Percentiles rank a stretch among this genome's conserved stretches.
Conservation (phyloP, 345 rosid species). For the Turnera subulata region DNA sequence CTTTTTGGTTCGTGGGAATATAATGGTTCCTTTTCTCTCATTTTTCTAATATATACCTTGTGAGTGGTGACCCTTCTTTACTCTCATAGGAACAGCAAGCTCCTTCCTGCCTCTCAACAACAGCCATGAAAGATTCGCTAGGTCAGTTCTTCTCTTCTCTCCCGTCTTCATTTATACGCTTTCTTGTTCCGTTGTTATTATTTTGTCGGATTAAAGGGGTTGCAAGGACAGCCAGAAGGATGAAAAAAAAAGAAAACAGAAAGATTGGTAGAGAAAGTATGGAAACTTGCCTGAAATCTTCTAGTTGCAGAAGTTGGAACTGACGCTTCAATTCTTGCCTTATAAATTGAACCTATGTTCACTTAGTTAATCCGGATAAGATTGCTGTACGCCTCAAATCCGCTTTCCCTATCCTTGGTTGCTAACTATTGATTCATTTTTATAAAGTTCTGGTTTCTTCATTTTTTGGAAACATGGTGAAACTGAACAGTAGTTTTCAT, state of each 20-base stretch:
- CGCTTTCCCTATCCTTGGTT: not conserved
- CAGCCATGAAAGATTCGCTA: constrained; percentile 12
- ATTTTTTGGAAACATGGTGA: no score
- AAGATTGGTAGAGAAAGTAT: not conserved
- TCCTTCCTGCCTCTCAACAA: constrained; percentile 1
- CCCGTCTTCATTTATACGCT: not conserved
- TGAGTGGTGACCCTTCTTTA: not conserved
- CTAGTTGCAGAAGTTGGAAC: not conserved
- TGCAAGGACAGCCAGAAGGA: no score
- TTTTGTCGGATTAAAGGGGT: no score
- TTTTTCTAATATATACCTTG: not conserved
- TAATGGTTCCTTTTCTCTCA: not conserved
- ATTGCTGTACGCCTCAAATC: not conserved
- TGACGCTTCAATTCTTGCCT: not conserved
- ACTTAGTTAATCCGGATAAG: not conserved
- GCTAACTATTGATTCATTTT: no score
- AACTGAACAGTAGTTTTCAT: no score
- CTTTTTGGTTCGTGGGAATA: constrained; percentile 2
- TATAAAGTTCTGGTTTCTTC: no score
- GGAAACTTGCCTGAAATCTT: not conserved
- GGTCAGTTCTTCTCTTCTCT: constrained; percentile 8
- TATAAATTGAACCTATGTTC: not conserved
- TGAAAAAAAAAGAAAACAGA: not conserved
- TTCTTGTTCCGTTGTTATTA: not conserved
- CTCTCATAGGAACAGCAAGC: constrained; percentile 9